phyloP scores from a whole-genome alignment of 495 filamentous ascomycete genomes.

The Xylaria flabelliformis region DNA sequence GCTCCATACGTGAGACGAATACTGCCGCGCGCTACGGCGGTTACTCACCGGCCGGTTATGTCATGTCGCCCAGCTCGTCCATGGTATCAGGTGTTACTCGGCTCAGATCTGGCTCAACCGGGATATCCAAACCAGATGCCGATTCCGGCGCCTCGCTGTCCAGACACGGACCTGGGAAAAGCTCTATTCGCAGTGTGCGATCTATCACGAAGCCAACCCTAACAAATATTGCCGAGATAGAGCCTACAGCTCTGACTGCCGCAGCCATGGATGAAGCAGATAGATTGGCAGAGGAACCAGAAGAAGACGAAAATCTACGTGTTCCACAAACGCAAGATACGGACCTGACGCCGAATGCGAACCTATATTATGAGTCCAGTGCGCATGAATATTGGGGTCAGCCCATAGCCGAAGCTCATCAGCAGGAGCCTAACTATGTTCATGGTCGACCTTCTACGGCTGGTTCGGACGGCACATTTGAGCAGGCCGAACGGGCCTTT shows the following conservation, averaged over 20 bases:
- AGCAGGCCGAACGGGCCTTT: slow-evolving; percentile 75
- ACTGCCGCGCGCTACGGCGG: slow-evolving; percentile 69
- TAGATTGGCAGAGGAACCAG: slow-evolving; percentile 40
- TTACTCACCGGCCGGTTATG: slow-evolving; percentile 71
- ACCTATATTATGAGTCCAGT: slow-evolving; percentile 30
- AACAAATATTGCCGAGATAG: slow-evolving; percentile 54
- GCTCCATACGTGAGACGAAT: slow-evolving; percentile 73
- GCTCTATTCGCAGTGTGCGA: slow-evolving; percentile 50
- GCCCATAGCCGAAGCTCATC: slow-evolving; percentile 34
- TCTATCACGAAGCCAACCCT: slow-evolving; percentile 51
- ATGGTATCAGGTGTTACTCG: slow-evolving; percentile 60
- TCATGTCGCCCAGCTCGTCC: slow-evolving; percentile 70
- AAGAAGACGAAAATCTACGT: slow-evolving; percentile 41
- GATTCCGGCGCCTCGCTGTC: slow-evolving; percentile 44
- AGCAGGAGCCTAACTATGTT: slow-evolving; percentile 31
- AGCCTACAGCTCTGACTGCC: slow-evolving; percentile 51
- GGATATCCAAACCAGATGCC: slow-evolving; percentile 40
- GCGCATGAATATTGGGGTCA: slow-evolving; percentile 39
- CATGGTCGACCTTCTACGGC: slow-evolving; percentile 48
- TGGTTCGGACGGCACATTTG: slow-evolving; percentile 71
- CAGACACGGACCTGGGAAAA: slow-evolving; percentile 54
- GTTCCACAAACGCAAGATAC: slow-evolving; percentile 33
- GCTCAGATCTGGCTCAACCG: slow-evolving; percentile 58
- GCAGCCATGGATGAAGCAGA: slow-evolving; percentile 55
- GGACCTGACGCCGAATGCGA: slow-evolving; percentile 36